These are phyloP conservation scores for Curvularia lunata DNA, from an alignment of 2,329 filamentous ascomycete genomes.

Conservation along the genomic window DNA sequence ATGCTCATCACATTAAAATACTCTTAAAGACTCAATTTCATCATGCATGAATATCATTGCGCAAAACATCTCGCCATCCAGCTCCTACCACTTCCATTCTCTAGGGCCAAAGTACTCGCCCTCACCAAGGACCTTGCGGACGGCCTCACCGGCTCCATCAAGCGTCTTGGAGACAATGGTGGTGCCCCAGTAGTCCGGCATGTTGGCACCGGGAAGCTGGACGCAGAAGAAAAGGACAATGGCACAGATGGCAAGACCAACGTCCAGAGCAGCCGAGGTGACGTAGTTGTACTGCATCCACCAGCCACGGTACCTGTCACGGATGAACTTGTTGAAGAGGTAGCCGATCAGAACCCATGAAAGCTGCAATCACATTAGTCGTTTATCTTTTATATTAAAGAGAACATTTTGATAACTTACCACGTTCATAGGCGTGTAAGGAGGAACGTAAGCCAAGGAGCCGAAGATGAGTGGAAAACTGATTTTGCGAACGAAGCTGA, in stretches of 20 bases:
- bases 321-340: neutral
- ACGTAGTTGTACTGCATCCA: slow-evolving; percentile 2
- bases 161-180: neutral
- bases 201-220: neutral
- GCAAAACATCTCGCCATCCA: neutral
- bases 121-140: neutral
- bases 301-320: neutral
- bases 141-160: neutral
- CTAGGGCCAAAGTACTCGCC: neutral
- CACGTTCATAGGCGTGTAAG: neutral
- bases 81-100: neutral
- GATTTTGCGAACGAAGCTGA: neutral
- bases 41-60: neutral
- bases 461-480: neutral
- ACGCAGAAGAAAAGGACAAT: neutral
- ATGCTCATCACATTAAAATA: neutral
- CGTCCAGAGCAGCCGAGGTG: neutral
- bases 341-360: neutral
- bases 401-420: neutral
- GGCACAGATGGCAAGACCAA: neutral
- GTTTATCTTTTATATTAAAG: neutral
- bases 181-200: neutral
- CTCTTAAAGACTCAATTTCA: neutral
- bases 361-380: neutral
- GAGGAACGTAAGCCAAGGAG: neutral